phyloP scores from a whole-genome alignment of 2,329 filamentous ascomycete genomes.

The Helotiales sp. region DNA sequence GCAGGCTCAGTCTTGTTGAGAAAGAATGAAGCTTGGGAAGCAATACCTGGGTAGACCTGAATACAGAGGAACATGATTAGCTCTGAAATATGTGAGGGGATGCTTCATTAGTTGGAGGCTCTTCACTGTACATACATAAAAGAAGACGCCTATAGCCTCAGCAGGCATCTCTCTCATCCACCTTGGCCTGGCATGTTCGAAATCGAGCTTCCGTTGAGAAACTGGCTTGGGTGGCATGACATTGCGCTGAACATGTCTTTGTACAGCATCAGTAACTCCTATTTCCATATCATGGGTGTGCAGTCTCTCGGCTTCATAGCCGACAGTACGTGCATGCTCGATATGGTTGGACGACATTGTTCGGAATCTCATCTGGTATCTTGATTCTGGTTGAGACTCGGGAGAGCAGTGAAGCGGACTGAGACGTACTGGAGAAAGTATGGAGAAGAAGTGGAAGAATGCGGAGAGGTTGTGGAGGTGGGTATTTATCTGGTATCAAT shows the following conservation, averaged over 20 bases:
- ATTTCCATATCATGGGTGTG: constrained; percentile 50
- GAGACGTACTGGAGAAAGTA: not conserved
- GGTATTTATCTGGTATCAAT: not conserved
- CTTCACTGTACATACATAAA: constrained; percentile 49
- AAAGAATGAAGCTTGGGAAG: constrained; percentile 57
- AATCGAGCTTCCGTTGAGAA: constrained; percentile 58
- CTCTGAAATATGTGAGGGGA: not conserved
- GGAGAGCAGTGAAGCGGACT: not conserved
- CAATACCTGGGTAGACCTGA: constrained; percentile 52
- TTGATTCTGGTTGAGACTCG: not conserved
- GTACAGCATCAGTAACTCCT: constrained; percentile 58
- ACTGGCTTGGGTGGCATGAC: constrained; percentile 56
- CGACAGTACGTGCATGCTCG: constrained; percentile 29
- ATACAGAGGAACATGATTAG: constrained; percentile 23
- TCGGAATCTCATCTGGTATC: not conserved
- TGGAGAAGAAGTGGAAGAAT: not conserved
- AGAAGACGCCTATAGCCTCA: constrained; percentile 62
- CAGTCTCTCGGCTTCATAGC: constrained; percentile 34
- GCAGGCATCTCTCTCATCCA: constrained; percentile 60
- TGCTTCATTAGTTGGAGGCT: not conserved
- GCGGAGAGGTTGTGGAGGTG: constrained; percentile 5
- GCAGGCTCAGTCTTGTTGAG: constrained; percentile 50
- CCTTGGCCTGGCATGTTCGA: constrained; percentile 57
- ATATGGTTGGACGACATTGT: constrained; percentile 30
- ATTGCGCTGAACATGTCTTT: constrained; percentile 55